Base-by-base conservation (phyloP, 768 basidiomycete species). In the Gymnopilus dilepis region DNA sequence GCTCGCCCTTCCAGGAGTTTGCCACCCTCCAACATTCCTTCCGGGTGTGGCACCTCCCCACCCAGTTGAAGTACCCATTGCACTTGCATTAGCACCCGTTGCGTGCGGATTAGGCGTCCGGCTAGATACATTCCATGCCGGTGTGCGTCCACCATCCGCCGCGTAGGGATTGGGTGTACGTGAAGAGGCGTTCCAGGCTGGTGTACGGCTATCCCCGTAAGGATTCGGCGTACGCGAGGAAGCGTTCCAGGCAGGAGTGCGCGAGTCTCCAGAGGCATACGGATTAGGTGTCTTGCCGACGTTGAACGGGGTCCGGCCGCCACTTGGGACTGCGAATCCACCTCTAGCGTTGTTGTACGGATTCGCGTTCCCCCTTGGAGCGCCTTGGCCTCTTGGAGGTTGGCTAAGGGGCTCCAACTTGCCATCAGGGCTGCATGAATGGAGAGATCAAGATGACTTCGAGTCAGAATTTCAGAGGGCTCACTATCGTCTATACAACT, bases 21-120 rank as follows among this genome's bases (percentile, higher is more conserved):
- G 60, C 60, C 68, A 66, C 62, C 65, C 66, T 22, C n/a, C n/a
- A n/a, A 67, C 67, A 33, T 63, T 70, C 42, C 75, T 69, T 33
- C 70, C 77, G 64, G 82, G 83, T 37, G 83, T 82, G 26, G 82
- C 79, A 56, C 79, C 83, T 21, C 80, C 83, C 76, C 80, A 83
- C 30, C 71, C 75, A 48, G 64, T 64, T 22, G 70, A 74, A n/a
- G n/a, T n/a, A 41, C 69, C 67, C 52, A 67, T 74, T 62, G 76
- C 45, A 73, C 76, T 73, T 51, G 75, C 74, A 43, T 69, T 72
- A 17, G 74, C 68, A 62, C 83, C 79, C 57, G 82, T 84, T 0
- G 85, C 84, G 28, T 91, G 89, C 0, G 90, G 89, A 71, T 91
- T 92, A 4, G 91, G 90, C 2, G 91, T 92, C 57, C 84, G 77